phyloP scores from a whole-genome alignment of 306 rosid species.

The Fragaria ananassa region DNA sequence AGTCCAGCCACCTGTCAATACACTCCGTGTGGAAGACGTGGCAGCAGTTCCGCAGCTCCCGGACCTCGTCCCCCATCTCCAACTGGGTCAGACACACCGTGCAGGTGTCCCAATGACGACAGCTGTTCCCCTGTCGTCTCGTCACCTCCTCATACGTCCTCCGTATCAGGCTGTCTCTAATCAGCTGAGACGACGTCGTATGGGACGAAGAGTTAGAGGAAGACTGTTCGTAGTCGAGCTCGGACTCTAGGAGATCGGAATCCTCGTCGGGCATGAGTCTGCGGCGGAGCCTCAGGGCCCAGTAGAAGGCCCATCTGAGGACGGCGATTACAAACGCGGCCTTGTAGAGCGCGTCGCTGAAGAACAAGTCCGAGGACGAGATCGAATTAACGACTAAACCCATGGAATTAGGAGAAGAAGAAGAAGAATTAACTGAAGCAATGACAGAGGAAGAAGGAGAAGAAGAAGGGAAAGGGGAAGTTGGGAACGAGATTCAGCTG shows the following conservation, averaged over 20 bases:
- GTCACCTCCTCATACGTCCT: constrained; percentile 57
- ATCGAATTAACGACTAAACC: constrained; percentile 32
- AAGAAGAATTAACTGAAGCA: not conserved
- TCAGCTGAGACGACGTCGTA: constrained; percentile 25
- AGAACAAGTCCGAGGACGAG: constrained; percentile 35
- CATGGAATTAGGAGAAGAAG: constrained; percentile 27
- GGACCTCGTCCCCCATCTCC: constrained; percentile 47
- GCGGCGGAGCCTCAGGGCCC: constrained; percentile 31
- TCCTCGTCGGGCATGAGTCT: constrained; percentile 10
- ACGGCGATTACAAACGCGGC: constrained; percentile 61
- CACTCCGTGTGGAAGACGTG: constrained; percentile 77
- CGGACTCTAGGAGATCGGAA: not conserved
- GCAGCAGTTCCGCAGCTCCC: constrained; percentile 69
- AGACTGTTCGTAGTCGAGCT: not conserved
- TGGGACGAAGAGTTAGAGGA: no score
- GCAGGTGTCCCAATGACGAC: constrained; percentile 49
- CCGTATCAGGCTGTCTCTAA: constrained; percentile 37
- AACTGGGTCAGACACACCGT: constrained; percentile 65
- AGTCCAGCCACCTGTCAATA: constrained; percentile 70
- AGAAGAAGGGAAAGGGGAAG: constrained; percentile 44
- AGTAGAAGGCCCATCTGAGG: constrained; percentile 56
- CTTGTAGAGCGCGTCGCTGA: constrained; percentile 55
- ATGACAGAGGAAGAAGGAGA: not conserved
- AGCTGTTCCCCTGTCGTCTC: constrained; percentile 19
- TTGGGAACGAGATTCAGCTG: constrained; percentile 25